These are phyloP conservation scores for Eimeria necatrix DNA, from an alignment of 169 alveolate species.

Conservation along the genomic window DNA sequence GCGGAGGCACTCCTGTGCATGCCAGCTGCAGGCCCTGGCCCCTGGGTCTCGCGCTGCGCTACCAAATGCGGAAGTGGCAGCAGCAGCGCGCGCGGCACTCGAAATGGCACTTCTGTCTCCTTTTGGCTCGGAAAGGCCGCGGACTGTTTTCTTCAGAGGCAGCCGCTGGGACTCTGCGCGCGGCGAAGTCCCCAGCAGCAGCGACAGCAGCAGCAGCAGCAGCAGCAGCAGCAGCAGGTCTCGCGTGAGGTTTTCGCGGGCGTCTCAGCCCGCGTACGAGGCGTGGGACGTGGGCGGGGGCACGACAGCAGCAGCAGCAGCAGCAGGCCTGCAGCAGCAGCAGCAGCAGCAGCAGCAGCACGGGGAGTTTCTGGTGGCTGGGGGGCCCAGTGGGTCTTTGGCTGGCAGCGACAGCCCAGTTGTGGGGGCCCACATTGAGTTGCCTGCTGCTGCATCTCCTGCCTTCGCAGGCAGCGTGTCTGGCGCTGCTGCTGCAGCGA, in stretches of 20 bases:
- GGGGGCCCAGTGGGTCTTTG: background rate
- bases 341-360: background rate
- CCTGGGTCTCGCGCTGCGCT: too few relatives aligned
- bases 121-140: background rate
- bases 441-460: background rate
- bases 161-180: background rate
- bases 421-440: background rate
- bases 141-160: constrained; percentile 5
- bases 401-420: background rate
- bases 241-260: background rate
- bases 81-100: background rate
- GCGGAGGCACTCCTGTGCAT: too few relatives aligned
- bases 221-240: background rate
- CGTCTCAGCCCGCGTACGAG: too few relatives aligned
- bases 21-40: too few relatives aligned
- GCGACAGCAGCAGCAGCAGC: background rate
- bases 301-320: background rate
- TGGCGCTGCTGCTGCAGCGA: background rate
- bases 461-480: background rate
- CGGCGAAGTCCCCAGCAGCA: background rate
- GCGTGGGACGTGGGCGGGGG: too few relatives aligned
- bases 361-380: background rate
- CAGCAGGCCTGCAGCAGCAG: background rate
- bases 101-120: background rate
- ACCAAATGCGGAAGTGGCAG: too few relatives aligned